phyloP scores from a whole-genome alignment of 129 eudicot genomes.

The Kitagawia praeruptora region DNA sequence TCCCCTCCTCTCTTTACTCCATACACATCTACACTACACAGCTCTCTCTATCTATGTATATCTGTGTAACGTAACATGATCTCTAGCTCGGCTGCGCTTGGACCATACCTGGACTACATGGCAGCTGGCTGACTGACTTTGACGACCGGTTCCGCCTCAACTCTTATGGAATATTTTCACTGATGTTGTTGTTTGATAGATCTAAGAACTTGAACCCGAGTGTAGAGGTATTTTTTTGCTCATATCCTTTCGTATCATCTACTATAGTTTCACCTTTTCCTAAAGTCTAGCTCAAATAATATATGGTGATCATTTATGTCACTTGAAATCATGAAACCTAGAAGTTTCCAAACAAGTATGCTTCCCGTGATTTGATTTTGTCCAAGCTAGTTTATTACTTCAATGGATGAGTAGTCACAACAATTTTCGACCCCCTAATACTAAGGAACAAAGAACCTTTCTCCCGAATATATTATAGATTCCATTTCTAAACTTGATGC shows the following conservation, averaged over 20 bases:
- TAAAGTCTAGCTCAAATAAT: too few relatives aligned
- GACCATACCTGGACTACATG: background rate
- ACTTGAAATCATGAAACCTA: background rate
- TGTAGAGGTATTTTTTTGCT: background rate
- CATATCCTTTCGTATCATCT: background rate
- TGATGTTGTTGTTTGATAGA: constrained; percentile 1
- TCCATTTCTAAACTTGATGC: background rate
- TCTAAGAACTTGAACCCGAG: background rate
- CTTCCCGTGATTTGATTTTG: too few relatives aligned
- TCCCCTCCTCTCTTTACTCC: background rate
- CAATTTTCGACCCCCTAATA: background rate
- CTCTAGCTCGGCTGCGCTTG: background rate
- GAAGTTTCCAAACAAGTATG: too few relatives aligned
- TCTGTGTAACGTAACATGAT: background rate
- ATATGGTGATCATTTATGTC: background rate
- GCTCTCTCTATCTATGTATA: background rate
- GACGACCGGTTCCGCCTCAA: background rate
- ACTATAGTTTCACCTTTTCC: background rate
- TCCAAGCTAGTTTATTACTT: too few relatives aligned
- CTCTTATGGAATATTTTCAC: background rate
- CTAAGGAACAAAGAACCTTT: background rate
- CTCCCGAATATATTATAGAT: background rate
- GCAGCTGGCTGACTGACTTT: background rate
- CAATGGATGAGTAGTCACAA: too few relatives aligned
- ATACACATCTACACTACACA: background rate